A percentile compares a stretch with the other conserved stretches of the same genome.
Evolutionary conservation across 257 asterid species (phyloP).

Genomic region (Nicotiana otophora): DNA sequence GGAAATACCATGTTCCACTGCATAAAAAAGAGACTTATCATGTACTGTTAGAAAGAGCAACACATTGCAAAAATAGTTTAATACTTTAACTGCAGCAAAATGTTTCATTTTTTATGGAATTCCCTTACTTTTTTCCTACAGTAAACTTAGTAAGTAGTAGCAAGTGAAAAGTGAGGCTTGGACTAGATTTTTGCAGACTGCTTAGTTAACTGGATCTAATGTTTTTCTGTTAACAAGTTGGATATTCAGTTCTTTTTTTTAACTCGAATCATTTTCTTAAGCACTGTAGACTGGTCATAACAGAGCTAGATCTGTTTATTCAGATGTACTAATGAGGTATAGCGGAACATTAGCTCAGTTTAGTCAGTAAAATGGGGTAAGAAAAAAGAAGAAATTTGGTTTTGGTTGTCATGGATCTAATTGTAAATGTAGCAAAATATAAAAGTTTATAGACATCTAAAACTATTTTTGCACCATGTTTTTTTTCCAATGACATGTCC

Average conservation of each 20-base stretch:
- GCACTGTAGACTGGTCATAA: neutral
- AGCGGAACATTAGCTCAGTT: too few relatives aligned
- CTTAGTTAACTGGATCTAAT: neutral
- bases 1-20: neutral
- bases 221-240: neutral
- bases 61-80: neutral
- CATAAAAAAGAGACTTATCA: neutral
- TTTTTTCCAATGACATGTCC: constrained; percentile 4
- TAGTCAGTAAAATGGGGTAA: neutral
- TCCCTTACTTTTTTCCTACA: neutral
- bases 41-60: constrained; percentile 1
- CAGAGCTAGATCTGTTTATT: neutral
- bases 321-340: neutral
- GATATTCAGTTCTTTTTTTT: neutral
- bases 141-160: neutral
- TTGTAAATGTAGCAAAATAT: neutral
- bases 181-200: neutral
- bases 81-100: neutral
- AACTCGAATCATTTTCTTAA: neutral
- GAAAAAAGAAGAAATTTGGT: neutral
- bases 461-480: neutral
- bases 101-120: neutral
- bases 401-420: neutral
- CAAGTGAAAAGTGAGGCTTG: neutral
- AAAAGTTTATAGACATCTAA: neutral